Base-by-base conservation (phyloP, 2,329 filamentous ascomycete species). In the Epichloe sylvatica region DNA sequence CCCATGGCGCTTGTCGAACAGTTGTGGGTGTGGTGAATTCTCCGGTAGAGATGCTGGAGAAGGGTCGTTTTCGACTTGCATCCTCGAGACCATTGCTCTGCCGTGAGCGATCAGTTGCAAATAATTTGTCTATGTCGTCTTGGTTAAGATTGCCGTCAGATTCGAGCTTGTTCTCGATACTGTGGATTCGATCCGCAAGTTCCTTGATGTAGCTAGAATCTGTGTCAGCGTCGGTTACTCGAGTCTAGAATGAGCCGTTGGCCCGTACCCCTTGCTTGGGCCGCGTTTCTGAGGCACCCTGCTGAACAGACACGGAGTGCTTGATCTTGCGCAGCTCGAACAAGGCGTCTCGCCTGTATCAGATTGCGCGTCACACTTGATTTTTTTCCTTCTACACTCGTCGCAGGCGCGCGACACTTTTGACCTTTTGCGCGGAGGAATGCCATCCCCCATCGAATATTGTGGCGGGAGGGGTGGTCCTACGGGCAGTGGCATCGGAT, bases 321-420 rank as follows among this genome's bases (percentile, higher is more conserved):
- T 77, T 7, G 86, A 82, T 48, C 87, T 79, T 49, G 81, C 80
- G 64, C 89, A 94, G 60, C 87, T 91, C 3, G 84, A 85, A 60
- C 89, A 95, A 5, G 84, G 81, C 51, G 81, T 78, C 17, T 84
- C 78, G 15, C 80, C 82, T 5, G 76, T 76, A 62, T 94, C 86
- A 8, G 83, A 82, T 52, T 80, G 77, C 4, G 87, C 85, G 67
- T 94, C 88, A 60, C 89, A 95, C 60, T 88, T 86, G 52, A 94
- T 87, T 71, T 91, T 94, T 67, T 94, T 94, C 49, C 88, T 78
- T 41, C 89, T 77, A 62, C 88, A 94, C 62, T 94, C 87, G 61
- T 95, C 88, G 59, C 88, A 95, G 2, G 88, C 89, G 37, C 88
- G 77, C 11, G 88, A 94, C 5, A 92, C 87, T 64, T 94, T 94